Evolutionary conservation across 1,139 yeast species (phyloP).

Genomic region (Hanseniaspora uvarum): DNA sequence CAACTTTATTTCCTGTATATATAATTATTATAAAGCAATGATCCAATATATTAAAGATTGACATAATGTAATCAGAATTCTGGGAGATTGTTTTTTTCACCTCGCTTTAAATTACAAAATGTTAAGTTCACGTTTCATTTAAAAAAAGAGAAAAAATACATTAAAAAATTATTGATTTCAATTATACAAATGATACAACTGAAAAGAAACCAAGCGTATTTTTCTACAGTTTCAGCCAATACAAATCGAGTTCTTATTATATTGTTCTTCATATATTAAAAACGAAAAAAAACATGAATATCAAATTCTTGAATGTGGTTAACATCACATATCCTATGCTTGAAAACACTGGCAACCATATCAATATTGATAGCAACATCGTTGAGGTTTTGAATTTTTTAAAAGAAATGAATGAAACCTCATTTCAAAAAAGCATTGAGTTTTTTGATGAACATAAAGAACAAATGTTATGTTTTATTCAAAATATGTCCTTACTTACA

Average conservation of each 20-base stretch:
- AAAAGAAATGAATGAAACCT: background rate
- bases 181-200: background rate
- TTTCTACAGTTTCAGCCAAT: no score
- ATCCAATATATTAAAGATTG: background rate
- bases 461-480: background rate
- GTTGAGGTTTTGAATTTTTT: background rate
- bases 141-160: background rate
- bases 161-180: background rate
- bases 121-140: background rate
- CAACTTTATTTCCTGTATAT: background rate
- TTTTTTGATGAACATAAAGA: slow-evolving; percentile 4
- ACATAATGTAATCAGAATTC: no score
- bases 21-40: background rate
- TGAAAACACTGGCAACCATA: slow-evolving; percentile 17
- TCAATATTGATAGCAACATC: slow-evolving; percentile 7
- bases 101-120: background rate
- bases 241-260: no score
- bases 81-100: background rate
- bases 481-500: background rate
- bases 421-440: background rate
- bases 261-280: background rate
- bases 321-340: background rate
- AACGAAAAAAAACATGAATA: background rate
- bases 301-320: background rate
- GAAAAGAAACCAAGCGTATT: no score